A percentile compares a stretch with the other conserved stretches of the same genome.
Evolutionary conservation across 169 alveolate genomes (phyloP).

Genomic region (Plasmodium vinckei): DNA sequence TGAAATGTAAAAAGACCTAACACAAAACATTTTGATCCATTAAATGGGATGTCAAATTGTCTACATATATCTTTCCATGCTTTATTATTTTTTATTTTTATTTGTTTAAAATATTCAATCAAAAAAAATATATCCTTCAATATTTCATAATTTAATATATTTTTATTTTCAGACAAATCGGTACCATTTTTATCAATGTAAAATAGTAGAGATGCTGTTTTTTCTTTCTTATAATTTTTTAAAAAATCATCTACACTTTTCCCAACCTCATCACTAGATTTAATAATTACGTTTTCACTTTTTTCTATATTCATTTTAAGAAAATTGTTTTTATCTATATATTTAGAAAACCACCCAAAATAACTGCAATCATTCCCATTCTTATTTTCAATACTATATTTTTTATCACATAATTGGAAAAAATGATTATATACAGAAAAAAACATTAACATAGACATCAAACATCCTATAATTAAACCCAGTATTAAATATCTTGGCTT

Average conservation of each 20-base stretch:
- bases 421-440: conserved; percentile 16
- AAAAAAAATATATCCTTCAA: conserved; percentile 57
- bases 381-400: neutral
- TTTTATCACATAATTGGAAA: neutral
- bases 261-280: conserved; percentile 42
- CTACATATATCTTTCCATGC: conserved; percentile 59
- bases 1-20: conserved; percentile 48
- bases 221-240: conserved; percentile 44
- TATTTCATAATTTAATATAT: conserved; percentile 27
- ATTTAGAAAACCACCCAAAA: neutral
- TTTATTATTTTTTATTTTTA: conserved; percentile 7
- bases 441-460: conserved; percentile 10
- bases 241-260: conserved; percentile 29
- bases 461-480: conserved; percentile 24
- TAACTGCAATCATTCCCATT: neutral
- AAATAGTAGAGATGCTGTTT: conserved; percentile 47
- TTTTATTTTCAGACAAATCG: neutral
- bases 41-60: conserved; percentile 35
- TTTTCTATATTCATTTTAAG: conserved; percentile 18
- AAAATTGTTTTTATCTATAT: neutral
- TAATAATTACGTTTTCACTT: conserved; percentile 13
- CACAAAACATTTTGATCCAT: conserved; percentile 43
- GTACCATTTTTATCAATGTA: conserved; percentile 16
- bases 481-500: conserved; percentile 22
- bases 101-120: conserved; percentile 37